Conservation (phyloP, 2,329 filamentous ascomycete species). For the Aspergillus pseudonomiae region DNA sequence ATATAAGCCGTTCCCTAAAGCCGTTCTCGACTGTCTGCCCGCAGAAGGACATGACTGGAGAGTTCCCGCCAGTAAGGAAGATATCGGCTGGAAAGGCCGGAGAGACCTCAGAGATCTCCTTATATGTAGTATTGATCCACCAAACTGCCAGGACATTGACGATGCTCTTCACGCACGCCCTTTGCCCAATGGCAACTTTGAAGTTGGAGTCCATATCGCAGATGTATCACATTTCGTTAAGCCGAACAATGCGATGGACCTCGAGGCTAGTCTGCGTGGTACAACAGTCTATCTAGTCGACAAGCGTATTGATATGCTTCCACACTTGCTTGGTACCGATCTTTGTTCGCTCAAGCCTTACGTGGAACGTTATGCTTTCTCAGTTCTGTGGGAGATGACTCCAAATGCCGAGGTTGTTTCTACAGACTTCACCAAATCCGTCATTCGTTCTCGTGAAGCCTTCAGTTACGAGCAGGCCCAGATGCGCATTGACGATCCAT, state of each 20-base stretch:
- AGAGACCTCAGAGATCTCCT: constrained; percentile 81
- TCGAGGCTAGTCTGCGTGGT: constrained; percentile 88
- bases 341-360: constrained; percentile 96
- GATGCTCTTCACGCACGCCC: constrained; percentile 87
- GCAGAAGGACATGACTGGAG: constrained; percentile 91
- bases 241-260: constrained; percentile 95
- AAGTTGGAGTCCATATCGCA: constrained; percentile 97
- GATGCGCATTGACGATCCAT: constrained; percentile 84
- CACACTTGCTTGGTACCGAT: constrained; percentile 92
- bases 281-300: constrained; percentile 98
- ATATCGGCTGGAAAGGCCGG: constrained; percentile 84
- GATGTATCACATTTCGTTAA: constrained; percentile 99
- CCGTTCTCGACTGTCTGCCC: constrained; percentile 90
- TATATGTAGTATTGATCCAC: constrained; percentile 96
- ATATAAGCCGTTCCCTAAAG: constrained; percentile 94
- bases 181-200: constrained; percentile 88
- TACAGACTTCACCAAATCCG: constrained; percentile 92
- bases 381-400: constrained; percentile 85
- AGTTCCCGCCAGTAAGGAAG: constrained; percentile 76
- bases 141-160: constrained; percentile 96
- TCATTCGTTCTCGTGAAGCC: constrained; percentile 93
- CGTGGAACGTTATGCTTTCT: constrained; percentile 91
- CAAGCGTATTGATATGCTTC: constrained; percentile 99
- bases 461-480: constrained; percentile 98
- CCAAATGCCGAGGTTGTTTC: constrained; percentile 81